Evolutionary conservation across 2,329 filamentous ascomycete species (phyloP).

Genomic region (Botrytis fragariae): DNA sequence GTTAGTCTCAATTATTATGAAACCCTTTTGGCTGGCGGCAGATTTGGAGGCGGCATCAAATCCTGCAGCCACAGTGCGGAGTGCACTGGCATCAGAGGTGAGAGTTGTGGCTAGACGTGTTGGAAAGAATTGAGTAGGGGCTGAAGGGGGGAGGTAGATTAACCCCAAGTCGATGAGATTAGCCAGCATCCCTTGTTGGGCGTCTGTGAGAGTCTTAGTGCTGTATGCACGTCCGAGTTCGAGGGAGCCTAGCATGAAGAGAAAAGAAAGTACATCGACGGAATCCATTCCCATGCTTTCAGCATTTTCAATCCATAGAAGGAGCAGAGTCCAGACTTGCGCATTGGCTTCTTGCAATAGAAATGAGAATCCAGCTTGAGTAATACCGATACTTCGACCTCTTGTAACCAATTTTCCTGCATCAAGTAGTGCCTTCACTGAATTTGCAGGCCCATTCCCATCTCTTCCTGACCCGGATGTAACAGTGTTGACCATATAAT

Average conservation of each 20-base stretch:
- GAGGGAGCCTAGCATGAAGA: constrained; percentile 91
- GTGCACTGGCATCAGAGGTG: constrained; percentile 67
- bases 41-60: constrained; percentile 63
- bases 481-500: constrained; percentile 86
- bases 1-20: constrained; percentile 96
- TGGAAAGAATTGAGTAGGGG: constrained; percentile 71
- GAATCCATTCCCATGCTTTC: constrained; percentile 69
- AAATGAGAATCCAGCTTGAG: constrained; percentile 90
- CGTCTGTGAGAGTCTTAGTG: constrained; percentile 75
- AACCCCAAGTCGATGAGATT: constrained; percentile 91
- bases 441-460: constrained; percentile 61
- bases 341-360: constrained; percentile 92
- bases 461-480: constrained; percentile 50
- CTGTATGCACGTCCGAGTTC: constrained; percentile 91
- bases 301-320: constrained; percentile 87
- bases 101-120: constrained; percentile 92
- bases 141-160: constrained; percentile 67
- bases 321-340: constrained; percentile 92
- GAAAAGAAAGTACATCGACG: constrained; percentile 91
- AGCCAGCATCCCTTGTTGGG: constrained; percentile 84
- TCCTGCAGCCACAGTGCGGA: constrained; percentile 67
- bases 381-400: constrained; percentile 66
- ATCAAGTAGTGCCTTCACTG: constrained; percentile 81
- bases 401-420: constrained; percentile 76
- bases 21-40: constrained; percentile 59